These are phyloP conservation scores for Phytomonas serpens DNA, from an alignment of 208 protist species.

Conservation along the genomic window DNA sequence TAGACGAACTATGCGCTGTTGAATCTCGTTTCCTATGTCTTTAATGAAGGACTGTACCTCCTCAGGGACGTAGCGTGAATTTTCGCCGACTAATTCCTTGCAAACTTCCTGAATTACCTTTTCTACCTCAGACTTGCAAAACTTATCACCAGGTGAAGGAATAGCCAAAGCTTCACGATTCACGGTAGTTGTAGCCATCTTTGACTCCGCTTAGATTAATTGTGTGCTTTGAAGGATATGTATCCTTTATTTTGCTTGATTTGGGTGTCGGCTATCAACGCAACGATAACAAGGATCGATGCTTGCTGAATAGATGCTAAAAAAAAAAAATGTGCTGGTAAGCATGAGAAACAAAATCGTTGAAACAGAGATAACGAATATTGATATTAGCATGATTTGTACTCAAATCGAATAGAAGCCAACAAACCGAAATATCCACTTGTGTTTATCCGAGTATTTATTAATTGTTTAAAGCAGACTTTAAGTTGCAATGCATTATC, in stretches of 20 bases:
- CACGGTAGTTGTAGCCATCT: conserved; percentile 13
- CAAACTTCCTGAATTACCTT: conserved; percentile 70
- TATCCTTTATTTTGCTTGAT: not conserved
- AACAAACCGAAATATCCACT: not conserved
- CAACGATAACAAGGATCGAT: not conserved
- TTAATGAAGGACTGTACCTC: conserved; percentile 75
- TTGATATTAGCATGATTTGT: not conserved
- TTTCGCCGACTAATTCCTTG: conserved; percentile 49
- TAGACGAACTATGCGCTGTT: conserved; percentile 80
- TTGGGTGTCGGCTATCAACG: not conserved
- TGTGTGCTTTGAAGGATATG: conserved; percentile 1
- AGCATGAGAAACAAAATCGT: not conserved
- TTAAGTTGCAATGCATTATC: not conserved
- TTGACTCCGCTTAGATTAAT: not conserved
- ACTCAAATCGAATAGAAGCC: not conserved
- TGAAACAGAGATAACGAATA: not conserved
- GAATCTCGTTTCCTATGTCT: conserved; percentile 81
- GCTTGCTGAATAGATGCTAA: conserved; percentile 1
- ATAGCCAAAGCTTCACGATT: conserved; percentile 53
- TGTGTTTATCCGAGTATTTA: not conserved
- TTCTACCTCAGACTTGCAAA: conserved; percentile 71
- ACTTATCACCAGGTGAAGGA: conserved; percentile 61
- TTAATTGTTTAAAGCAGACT: not conserved
- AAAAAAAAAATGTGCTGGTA: conserved; percentile 2
- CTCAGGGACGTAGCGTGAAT: conserved; percentile 60